Percentiles rank a stretch among this genome's conserved stretches.
Evolutionary conservation across 148 eudicot species (phyloP).

Genomic region (Rhododendron simsii): DNA sequence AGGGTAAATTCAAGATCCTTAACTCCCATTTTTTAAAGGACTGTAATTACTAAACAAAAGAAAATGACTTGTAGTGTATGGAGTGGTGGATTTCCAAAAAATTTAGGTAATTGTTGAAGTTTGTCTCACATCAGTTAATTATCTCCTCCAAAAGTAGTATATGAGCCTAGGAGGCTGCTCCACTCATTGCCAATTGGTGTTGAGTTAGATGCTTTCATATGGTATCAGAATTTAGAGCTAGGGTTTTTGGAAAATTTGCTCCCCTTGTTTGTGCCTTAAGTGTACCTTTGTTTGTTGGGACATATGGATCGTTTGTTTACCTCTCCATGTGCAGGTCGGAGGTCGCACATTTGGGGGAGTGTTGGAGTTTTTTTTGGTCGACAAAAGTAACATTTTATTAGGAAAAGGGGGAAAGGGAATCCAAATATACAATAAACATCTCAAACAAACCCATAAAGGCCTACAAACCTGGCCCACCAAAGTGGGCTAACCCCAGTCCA

Average conservation of each 20-base stretch:
- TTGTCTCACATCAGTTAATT: not conserved
- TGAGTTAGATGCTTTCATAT: not conserved
- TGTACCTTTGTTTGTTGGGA: not conserved
- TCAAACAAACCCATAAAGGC: too few relatives aligned
- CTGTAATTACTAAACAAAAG: not conserved
- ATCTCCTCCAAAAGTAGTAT: not conserved
- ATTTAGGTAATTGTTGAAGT: not conserved
- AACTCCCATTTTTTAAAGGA: not conserved
- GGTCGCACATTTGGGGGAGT: not conserved
- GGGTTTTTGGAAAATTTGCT: not conserved
- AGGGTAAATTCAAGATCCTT: constrained; percentile 53
- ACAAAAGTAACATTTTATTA: too few relatives aligned
- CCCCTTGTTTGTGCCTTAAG: not conserved
- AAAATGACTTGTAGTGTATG: not conserved
- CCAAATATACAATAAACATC: too few relatives aligned
- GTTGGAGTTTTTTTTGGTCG: too few relatives aligned
- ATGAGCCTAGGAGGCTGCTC: too few relatives aligned
- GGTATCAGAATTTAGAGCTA: not conserved
- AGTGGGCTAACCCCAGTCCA: too few relatives aligned
- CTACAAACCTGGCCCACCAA: too few relatives aligned
- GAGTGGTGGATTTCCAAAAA: not conserved
- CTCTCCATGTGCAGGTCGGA: not conserved
- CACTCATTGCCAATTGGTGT: not conserved
- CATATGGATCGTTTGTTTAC: not conserved
- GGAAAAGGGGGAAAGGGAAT: too few relatives aligned